A percentile compares a stretch with the other conserved stretches of the same genome.
Evolutionary conservation across 2,329 filamentous ascomycete genomes (phyloP).

Genomic region (Claviceps sp.): DNA sequence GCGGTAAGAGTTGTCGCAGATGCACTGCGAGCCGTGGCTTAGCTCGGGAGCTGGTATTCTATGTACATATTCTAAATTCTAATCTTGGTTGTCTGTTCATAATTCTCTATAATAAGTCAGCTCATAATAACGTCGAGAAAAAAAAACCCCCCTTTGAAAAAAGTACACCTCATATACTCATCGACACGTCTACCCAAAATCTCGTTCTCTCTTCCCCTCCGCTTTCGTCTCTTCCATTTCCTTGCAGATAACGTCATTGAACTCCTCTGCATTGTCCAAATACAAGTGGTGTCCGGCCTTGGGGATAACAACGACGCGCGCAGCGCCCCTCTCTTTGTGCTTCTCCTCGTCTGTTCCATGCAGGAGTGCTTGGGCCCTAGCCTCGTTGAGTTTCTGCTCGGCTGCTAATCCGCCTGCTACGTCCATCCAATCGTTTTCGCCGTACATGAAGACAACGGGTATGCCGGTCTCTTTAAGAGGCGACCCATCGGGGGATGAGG

Average conservation of each 20-base stretch:
- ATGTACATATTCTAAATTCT: no score
- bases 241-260: conserved; percentile 38
- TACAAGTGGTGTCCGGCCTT: conserved; percentile 48
- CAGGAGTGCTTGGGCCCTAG: conserved; percentile 45
- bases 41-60: no score
- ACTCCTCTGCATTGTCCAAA: conserved; percentile 44
- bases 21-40: no score
- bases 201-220: conserved; percentile 7
- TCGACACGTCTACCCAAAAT: background rate
- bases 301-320: conserved; percentile 66
- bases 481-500: background rate
- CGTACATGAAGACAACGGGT: conserved; percentile 88
- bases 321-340: conserved; percentile 59
- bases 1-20: no score
- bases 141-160: no score
- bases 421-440: conserved; percentile 99
- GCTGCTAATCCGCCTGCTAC: conserved; percentile 71
- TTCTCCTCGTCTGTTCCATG: conserved; percentile 55
- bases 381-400: conserved; percentile 62
- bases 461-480: conserved; percentile 46
- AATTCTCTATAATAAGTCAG: no score
- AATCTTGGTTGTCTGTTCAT: no score
- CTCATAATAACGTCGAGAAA: no score
- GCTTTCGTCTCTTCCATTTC: conserved; percentile 39
- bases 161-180: background rate